Percentiles rank a stretch among this genome's conserved stretches.
These are phyloP conservation scores for Leishmania gerbilli DNA, from an alignment of 208 protist genomes.

Conservation along the genomic window DNA sequence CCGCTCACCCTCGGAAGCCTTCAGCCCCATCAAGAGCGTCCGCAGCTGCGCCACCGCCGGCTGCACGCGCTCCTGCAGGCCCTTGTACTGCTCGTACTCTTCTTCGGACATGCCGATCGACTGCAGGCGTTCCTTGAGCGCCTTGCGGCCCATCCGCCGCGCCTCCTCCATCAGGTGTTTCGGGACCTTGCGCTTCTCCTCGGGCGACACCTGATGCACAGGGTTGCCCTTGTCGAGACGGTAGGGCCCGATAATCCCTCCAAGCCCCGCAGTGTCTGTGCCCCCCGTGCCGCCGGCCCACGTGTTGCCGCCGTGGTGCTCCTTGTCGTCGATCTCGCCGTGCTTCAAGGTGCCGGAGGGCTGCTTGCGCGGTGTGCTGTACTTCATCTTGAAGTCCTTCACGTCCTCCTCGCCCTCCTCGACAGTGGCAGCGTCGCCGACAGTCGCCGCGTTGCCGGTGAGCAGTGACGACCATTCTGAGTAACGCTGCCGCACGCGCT, in stretches of 20 bases:
- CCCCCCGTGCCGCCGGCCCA: slow-evolving; percentile 92
- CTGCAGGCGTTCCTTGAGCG: slow-evolving; percentile 63
- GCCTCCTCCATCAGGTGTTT: slow-evolving; percentile 78
- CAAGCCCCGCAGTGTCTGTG: slow-evolving; percentile 85
- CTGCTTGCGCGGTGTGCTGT: slow-evolving; percentile 72
- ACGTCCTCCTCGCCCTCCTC: slow-evolving; percentile 30
- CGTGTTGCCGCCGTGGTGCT: slow-evolving; percentile 93
- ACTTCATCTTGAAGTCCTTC: slow-evolving; percentile 63
- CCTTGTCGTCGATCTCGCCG: slow-evolving; percentile 87
- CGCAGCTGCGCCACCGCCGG: slow-evolving; percentile 66
- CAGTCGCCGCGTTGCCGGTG: slow-evolving; percentile 39
- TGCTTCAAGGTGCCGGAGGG: slow-evolving; percentile 85
- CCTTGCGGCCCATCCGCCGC: slow-evolving; percentile 74
- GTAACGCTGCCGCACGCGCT: slow-evolving; percentile 68
- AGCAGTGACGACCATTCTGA: slow-evolving; percentile 57
- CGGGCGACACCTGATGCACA: slow-evolving; percentile 87
- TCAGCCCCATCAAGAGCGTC: slow-evolving; percentile 73
- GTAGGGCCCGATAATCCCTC: slow-evolving; percentile 89
- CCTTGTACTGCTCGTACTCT: slow-evolving; percentile 72
- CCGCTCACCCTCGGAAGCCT: slow-evolving; percentile 84
- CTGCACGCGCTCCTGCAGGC: slow-evolving; percentile 61
- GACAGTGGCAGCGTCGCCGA: slow-evolving; percentile 38
- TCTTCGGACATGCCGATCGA: slow-evolving; percentile 77
- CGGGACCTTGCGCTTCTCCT: slow-evolving; percentile 88
- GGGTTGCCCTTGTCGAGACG: slow-evolving; percentile 87